Evolutionary conservation across 106 monocot species (phyloP).

Genomic region (Dendrobium huoshanense): DNA sequence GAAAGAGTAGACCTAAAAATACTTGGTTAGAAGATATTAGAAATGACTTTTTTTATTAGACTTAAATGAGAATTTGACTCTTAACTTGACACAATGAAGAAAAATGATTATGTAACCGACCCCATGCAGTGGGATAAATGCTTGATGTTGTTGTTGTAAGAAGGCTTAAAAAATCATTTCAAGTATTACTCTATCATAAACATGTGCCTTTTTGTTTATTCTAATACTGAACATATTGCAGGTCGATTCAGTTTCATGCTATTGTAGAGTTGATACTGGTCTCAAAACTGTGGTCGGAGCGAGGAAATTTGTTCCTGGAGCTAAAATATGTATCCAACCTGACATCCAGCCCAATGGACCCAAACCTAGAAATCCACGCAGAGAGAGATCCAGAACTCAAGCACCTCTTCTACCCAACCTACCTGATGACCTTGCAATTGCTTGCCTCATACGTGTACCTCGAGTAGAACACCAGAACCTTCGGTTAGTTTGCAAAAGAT

Average conservation of each 20-base stretch:
- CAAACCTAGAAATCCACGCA: slow-evolving; percentile 28
- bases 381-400: slow-evolving; percentile 39
- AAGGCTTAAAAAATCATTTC: background rate
- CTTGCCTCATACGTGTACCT: slow-evolving; percentile 46
- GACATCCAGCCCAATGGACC: slow-evolving; percentile 43
- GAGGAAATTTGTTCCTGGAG: slow-evolving; percentile 50
- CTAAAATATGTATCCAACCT: slow-evolving; percentile 47
- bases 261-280: slow-evolving; percentile 45
- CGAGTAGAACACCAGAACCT: slow-evolving; percentile 34
- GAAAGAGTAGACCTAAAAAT: too few relatives aligned
- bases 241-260: slow-evolving; percentile 61
- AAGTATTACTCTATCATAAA: background rate
- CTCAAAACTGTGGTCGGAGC: slow-evolving; percentile 53
- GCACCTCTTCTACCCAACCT: slow-evolving; percentile 40
- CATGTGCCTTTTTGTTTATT: background rate
- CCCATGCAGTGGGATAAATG: too few relatives aligned
- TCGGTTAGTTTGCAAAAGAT: slow-evolving; percentile 39
- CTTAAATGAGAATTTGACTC: too few relatives aligned
- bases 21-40: too few relatives aligned
- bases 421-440: slow-evolving; percentile 53
- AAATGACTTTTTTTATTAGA: too few relatives aligned
- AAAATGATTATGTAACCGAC: too few relatives aligned
- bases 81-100: too few relatives aligned
- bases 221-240: slow-evolving; percentile 10
- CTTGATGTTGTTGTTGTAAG: background rate